Percentiles rank a stretch among this genome's conserved stretches.
phyloP scores from a whole-genome alignment of 2,329 filamentous ascomycete genomes.

The Clonostachys rosea region DNA sequence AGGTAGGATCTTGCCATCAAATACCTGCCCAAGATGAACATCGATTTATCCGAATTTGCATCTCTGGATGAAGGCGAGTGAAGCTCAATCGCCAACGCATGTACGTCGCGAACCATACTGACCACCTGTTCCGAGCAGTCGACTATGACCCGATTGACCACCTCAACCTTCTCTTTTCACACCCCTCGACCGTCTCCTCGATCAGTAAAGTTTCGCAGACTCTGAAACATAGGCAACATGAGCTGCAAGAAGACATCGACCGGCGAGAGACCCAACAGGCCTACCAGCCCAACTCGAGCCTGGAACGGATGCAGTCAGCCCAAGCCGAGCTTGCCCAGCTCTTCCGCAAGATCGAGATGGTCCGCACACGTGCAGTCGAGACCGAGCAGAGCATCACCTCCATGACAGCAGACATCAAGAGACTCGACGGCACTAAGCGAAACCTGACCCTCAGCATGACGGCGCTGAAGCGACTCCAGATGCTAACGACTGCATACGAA shows the following conservation, averaged over 20 bases:
- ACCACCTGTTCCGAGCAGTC: slow-evolving; percentile 23
- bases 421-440: slow-evolving; percentile 91
- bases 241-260: slow-evolving; percentile 73
- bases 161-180: slow-evolving; percentile 88
- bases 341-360: slow-evolving; percentile 91
- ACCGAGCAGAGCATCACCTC: slow-evolving; percentile 95
- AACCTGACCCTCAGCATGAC: slow-evolving; percentile 98
- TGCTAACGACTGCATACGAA: slow-evolving; percentile 98
- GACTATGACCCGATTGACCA: slow-evolving; percentile 93
- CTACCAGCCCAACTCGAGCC: slow-evolving; percentile 79
- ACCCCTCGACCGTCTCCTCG: slow-evolving; percentile 78
- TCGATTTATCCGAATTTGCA: no score
- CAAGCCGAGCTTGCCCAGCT: slow-evolving; percentile 85
- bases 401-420: slow-evolving; percentile 99
- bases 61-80: no score
- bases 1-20: no score
- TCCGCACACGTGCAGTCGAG: slow-evolving; percentile 81
- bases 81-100: no score
- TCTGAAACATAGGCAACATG: slow-evolving; percentile 74
- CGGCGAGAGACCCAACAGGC: slow-evolving; percentile 73
- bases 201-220: slow-evolving; percentile 69
- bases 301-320: slow-evolving; percentile 86
- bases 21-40: no score
- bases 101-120: no score
- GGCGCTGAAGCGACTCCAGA: slow-evolving; percentile 91